Evolutionary conservation across 441 rosid species (phyloP).

Genomic region (Syzygium malaccense): DNA sequence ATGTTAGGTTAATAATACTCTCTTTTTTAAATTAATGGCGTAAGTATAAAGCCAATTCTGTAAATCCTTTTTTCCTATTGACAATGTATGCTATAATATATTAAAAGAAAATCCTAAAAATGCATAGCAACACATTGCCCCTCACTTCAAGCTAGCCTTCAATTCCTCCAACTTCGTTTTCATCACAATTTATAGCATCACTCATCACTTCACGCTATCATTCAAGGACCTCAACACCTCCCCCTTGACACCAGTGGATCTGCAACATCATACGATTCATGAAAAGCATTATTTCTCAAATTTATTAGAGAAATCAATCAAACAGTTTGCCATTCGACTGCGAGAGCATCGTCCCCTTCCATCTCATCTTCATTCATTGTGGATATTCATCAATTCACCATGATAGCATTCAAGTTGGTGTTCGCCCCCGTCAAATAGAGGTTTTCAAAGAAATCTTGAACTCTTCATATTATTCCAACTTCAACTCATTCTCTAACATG

Average conservation of each 20-base stretch:
- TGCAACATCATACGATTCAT: not conserved
- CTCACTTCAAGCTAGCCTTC: not conserved
- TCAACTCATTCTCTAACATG: not conserved
- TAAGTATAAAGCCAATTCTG: not conserved
- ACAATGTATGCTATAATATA: not conserved
- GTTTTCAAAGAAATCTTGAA: not conserved
- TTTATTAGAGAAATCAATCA: not conserved
- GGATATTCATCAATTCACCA: not conserved
- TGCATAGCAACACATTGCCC: not conserved
- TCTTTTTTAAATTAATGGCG: not conserved
- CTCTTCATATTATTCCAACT: not conserved
- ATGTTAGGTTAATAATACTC: not conserved
- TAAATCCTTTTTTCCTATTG: not conserved
- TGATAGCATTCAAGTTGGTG: not conserved
- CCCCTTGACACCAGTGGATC: not conserved
- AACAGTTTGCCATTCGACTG: not conserved
- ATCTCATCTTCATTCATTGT: not conserved
- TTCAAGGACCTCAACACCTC: not conserved
- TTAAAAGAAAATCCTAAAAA: not conserved
- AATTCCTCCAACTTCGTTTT: not conserved
- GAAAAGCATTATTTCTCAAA: not conserved
- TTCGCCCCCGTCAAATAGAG: not conserved
- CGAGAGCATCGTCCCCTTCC: too few species aligned
- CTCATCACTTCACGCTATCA: not conserved
- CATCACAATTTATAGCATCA: not conserved